Evolutionary conservation across 345 rosid genomes (phyloP), one percentile per base, ranked within the genome.

Genomic region (Fremontodendron californicum): DNA sequence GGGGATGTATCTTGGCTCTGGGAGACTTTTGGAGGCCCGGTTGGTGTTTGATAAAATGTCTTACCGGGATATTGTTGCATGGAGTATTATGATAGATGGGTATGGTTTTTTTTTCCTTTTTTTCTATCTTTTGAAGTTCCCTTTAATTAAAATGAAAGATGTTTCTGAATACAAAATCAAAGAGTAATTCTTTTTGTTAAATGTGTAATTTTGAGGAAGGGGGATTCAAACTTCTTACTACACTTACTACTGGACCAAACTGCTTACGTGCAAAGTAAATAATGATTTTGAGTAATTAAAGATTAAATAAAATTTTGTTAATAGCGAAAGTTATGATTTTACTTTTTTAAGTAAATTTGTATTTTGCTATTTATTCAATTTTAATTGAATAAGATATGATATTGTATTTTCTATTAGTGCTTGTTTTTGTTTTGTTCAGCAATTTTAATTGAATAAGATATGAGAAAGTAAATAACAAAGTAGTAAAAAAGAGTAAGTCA

Each of bases 1-100:
- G 25, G 79, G 83, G 0, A 27, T 88, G 88, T 89, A 91, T 19
- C 73, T 79, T 0, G 78, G 77, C 3, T 89, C 88, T 52, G 86
- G 86, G 9, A 72, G 76, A 73, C 71, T 87, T 49, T 21, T 5
- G 11, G 80, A 78, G 5, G 91, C 93, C 1, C 88, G 92, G 35
- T 74, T 76, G 25, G 54, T 83, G 88, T 92, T 89, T 74, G 91
- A 89, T 65, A 86, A 78, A 80, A 86, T 90, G 86, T 66, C 88
- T 48, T 83, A 82, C 0, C 75, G 86, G 68, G 94, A 88, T 35
- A 66, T 89, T 77, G 90, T 92, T 74, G 39, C 88, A 0, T 93
- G 95, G 92, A 87, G 86, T 76, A 81, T 81, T 75, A 85, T 93
- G 82, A 86, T 89, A 40, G 87, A 85, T 67, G 89, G 93, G 90